Evolutionary conservation across 1,284 basidiomycete genomes (phyloP), one percentile per base, ranked within the genome.

Genomic region (Apiotrichum montevideense): DNA sequence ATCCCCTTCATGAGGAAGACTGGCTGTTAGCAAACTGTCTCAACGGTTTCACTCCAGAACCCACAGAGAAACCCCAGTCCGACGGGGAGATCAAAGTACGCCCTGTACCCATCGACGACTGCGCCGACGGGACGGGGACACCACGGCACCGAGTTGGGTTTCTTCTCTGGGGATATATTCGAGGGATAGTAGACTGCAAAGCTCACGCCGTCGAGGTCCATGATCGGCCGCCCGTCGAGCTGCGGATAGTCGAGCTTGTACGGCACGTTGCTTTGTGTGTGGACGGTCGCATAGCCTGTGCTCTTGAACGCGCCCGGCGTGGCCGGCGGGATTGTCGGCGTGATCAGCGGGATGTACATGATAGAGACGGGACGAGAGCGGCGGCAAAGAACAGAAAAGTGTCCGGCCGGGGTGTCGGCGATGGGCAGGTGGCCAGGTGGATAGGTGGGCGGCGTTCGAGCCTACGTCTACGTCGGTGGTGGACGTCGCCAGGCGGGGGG

Each of bases 301-400:
- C 35, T 40, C 52, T 53, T 46, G 52, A 33, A 35, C 35, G 37
- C 35, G 14, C 52, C 52, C 9, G 52, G 52, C 4, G 52, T 53
- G 13, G 45, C 44, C 1, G 37, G 9, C 9, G 52, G 52, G 6
- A 46, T 29, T 1, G n/a, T 15, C 29, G 52, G 45, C 4, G 52
- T 47, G 14, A 53, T 21, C 14, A 46, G 33, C 11, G 52, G 52
- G 45, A 53, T 47, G 39, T 53, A 53, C 52, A 53, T 46, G n/a
- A 11, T 29, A 10, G 35, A 2, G 37, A 39, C 9, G 2, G 8
- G 8, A 39, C 8, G 37, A 13, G 9, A 39, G 37, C 37, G 37
- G 37, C n/a, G 41, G 13, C 14, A 29, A 8, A 32, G 29, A 8
- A 21, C 10, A 14, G 11, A 35, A 6, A 33, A n/a, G 35, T 15